phyloP scores from a whole-genome alignment of 768 basidiomycete species.

The Coprinopsis cinerea region DNA sequence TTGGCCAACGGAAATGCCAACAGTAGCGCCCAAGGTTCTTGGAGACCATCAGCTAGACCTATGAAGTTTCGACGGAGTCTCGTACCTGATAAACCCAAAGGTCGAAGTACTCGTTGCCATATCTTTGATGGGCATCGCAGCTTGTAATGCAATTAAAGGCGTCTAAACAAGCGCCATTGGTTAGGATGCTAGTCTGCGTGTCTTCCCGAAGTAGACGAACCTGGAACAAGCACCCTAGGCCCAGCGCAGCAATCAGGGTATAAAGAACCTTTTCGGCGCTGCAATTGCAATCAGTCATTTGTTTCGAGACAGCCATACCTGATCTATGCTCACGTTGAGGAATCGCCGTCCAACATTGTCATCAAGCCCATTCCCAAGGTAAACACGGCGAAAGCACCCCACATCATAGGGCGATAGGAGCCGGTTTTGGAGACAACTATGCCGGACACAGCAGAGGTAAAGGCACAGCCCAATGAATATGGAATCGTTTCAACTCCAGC shows the following conservation, averaged over 20 bases:
- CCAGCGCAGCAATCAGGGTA: slow-evolving; percentile 61
- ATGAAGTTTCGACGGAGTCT: not conserved
- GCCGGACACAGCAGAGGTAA: slow-evolving; percentile 52
- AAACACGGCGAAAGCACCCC: slow-evolving; percentile 51
- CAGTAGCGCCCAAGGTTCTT: slow-evolving; percentile 72
- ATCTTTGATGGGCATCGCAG: slow-evolving; percentile 82
- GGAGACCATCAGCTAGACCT: too few species aligned
- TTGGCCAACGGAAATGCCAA: slow-evolving; percentile 70
- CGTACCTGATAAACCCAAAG: slow-evolving; percentile 63
- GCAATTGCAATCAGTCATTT: slow-evolving; percentile 1
- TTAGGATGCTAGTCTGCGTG: slow-evolving; percentile 68
- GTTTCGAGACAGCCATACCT: slow-evolving; percentile 1
- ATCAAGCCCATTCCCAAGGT: slow-evolving; percentile 67
- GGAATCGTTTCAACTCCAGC: slow-evolving; percentile 71
- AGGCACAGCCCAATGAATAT: slow-evolving; percentile 56
- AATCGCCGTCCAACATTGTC: slow-evolving; percentile 56
- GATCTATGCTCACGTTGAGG: slow-evolving; percentile 37
- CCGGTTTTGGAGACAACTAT: slow-evolving; percentile 51
- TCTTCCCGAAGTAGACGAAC: slow-evolving; percentile 29
- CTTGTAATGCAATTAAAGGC: slow-evolving; percentile 71
- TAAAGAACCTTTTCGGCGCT: slow-evolving; percentile 63
- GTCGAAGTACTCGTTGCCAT: slow-evolving; percentile 79
- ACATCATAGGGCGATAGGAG: slow-evolving; percentile 56
- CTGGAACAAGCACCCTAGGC: slow-evolving; percentile 63
- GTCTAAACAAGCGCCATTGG: slow-evolving; percentile 83